Evolutionary conservation across 2,329 filamentous ascomycete genomes (phyloP).

Genomic region (Dendrostoma leiphaemia): DNA sequence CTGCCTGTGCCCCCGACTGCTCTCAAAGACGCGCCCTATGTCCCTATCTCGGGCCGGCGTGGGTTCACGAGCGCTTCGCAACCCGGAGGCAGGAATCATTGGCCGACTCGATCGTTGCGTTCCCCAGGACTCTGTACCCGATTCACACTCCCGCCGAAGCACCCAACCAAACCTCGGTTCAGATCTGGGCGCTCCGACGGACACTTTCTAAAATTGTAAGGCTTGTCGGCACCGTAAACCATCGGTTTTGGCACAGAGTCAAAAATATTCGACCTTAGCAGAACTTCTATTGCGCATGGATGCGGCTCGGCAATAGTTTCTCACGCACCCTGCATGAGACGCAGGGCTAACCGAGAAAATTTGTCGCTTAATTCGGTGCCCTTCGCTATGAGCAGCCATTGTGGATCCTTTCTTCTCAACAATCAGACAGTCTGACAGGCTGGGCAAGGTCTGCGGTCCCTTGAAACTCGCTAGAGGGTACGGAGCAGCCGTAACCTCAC

Average conservation of each 20-base stretch:
- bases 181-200: no score
- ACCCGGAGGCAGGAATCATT: no score
- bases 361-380: no score
- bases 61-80: no score
- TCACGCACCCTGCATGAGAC: not conserved
- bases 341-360: not conserved
- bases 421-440: slow-evolving; percentile 3
- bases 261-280: not conserved
- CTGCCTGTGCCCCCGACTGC: not conserved
- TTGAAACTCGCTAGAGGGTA: slow-evolving; percentile 54
- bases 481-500: slow-evolving; percentile 44
- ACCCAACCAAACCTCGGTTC: no score
- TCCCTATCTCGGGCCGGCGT: no score
- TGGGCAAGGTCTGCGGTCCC: slow-evolving; percentile 31
- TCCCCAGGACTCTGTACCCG: not conserved
- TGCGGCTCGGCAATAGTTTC: not conserved
- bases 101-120: no score
- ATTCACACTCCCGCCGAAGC: no score
- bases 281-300: not conserved
- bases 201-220: no score
- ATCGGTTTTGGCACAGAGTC: not conserved
- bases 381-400: not conserved
- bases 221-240: not conserved
- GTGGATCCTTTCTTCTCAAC: not conserved
- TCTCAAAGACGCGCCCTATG: not conserved